phyloP scores from a whole-genome alignment of 106 monocot species.

The Dioscorea alata region DNA sequence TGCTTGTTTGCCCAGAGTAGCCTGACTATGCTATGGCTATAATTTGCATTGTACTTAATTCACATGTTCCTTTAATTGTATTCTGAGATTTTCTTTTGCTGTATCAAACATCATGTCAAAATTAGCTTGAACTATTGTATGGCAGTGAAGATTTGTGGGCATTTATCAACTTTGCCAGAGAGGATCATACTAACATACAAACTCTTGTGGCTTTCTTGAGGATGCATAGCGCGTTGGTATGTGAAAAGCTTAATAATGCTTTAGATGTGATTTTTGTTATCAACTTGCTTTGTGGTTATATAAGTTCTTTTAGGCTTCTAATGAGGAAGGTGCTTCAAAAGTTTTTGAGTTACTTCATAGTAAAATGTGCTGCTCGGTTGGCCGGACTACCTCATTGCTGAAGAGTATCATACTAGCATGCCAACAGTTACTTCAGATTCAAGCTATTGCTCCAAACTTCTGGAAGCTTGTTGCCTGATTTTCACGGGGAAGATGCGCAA shows the following conservation, averaged over 20 bases:
- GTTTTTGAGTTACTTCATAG: conserved; percentile 83
- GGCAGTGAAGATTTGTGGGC: conserved; percentile 94
- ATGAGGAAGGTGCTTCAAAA: conserved; percentile 77
- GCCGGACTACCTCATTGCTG: conserved; percentile 94
- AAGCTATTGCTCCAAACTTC: conserved; percentile 74
- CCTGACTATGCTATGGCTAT: too few species aligned
- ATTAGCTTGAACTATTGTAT: conserved; percentile 75
- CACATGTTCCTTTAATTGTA: background rate
- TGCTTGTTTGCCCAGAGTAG: too few species aligned
- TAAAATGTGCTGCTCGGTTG: conserved; percentile 66
- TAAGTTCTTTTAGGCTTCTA: conserved; percentile 57
- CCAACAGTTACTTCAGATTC: too few species aligned
- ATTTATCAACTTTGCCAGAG: conserved; percentile 83
- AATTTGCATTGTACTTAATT: too few species aligned
- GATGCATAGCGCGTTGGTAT: conserved; percentile 83
- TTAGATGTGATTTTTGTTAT: background rate
- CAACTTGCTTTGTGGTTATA: background rate
- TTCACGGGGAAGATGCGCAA: conserved; percentile 89
- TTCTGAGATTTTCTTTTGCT: background rate
- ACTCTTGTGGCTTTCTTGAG: conserved; percentile 86
- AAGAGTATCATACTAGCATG: too few species aligned
- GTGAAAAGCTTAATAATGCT: conserved; percentile 1
- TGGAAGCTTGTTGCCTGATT: conserved; percentile 59
- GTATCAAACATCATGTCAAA: conserved; percentile 23
- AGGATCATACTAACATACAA: conserved; percentile 84